Evolutionary conservation across 805 yeast genomes (phyloP), one percentile per base, ranked within the genome.

Genomic region (Clavispora fructus): DNA sequence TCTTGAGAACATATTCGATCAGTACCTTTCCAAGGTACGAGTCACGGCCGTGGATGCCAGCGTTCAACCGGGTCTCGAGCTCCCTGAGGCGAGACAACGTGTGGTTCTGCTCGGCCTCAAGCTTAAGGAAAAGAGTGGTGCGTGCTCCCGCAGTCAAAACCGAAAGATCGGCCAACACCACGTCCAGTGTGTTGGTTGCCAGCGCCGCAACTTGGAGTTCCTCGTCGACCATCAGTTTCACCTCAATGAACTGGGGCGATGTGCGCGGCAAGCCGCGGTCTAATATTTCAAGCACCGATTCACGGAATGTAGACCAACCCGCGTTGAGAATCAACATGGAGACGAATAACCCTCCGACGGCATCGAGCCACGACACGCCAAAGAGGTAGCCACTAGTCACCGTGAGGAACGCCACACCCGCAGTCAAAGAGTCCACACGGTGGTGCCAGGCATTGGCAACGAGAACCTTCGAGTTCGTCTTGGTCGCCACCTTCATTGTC

Each of bases 401-500:
- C 1, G 98, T 90, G 4, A 82, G 77, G 17, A 92, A 75, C 0
- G 98, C 97, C 7, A 92, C 98, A 19, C 85, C 74, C 0, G 97
- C 88, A 1, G 98, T 95, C 56, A 94, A 64, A 0, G 96, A 85
- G 61, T 94, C 99, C 10, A 92, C 94, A 52, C 99, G 77, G 62
- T 94, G 99, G 64, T 94, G 99, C 98, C 99, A 94, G 3, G 99
- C 99, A 61, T 94, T 94, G 4, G 99, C 99, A 42, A 88, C 82
- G 41, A 94, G 74, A 4, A 94, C 98, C 51, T 89, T 88, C 0
- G 97, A 89, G 60, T 87, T 86, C 27, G 88, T 78, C 50, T 77
- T 71, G 41, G 74, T 72, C 1, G 97, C 99, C 19, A 94, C 81
- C 50, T 81, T 80, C 66, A 83, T 77, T 0, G 99, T 94, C 11